Evolutionary conservation across 108 stramenopile genomes (phyloP), one percentile per base, ranked within the genome.

Genomic region (Cafeteria roenbergensis): DNA sequence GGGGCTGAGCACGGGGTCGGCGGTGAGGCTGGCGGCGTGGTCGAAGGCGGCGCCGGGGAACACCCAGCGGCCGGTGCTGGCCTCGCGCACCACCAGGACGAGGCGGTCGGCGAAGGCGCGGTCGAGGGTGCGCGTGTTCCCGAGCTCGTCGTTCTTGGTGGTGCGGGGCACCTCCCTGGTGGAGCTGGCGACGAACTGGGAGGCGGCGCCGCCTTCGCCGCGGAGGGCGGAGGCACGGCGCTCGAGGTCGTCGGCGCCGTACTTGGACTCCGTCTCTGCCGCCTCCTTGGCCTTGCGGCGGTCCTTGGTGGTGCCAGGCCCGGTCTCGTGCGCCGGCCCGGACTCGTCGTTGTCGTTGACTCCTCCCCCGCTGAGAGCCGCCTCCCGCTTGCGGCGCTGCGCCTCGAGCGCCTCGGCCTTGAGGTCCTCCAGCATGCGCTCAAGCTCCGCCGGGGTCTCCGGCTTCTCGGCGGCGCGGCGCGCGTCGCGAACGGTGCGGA

Each of bases 41-140:
- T 27, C n/a, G 17, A 8, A 27, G 22, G 21, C n/a, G 59, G 21
- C 59, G 2, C 22, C 22, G 37, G 59, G 59, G 2, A 61, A 1
- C 17, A 1, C 24, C 59, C 59, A 61, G 22, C n/a, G 17, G 17
- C 59, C 59, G 17, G 9, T 3, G 8, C 17, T 22, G 2, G 2
- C n/a, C 59, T 61, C n/a, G 12, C 57, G 30, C 34, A 61, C 59
- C 37, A 61, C 20, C 37, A 61, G 37, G 17, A 61, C 59, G 17
- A 61, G 37, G 29, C 59, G 22, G 29, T 27, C 2, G 37, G 8
- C 59, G 21, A 32, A n/a, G 24, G 24, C 24, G 17, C 59, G 22
- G n/a, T 61, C 59, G 17, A 61, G 59, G n/a, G 59, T 24, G 20
- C n/a, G 9, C 21, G 59, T 61, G 37, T 61, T 27, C 2, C 37